phyloP scores from a whole-genome alignment of 306 rosid genomes.

The Inga laurina region DNA sequence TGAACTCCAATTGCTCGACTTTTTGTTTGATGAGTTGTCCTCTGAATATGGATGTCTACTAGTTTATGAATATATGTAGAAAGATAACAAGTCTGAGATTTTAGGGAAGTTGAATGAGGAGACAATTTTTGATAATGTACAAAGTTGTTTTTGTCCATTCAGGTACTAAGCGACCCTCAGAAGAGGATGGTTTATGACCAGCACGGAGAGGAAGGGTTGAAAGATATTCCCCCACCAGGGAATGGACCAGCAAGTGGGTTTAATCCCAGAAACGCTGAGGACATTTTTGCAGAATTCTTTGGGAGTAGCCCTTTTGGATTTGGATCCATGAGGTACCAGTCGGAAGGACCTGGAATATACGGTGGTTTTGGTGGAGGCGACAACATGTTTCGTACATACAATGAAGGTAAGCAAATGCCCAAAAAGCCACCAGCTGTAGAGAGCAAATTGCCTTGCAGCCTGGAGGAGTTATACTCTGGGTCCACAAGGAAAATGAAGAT shows the following conservation, averaged over 20 bases:
- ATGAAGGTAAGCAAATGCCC: conserved; percentile 50
- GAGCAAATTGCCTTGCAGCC: conserved; percentile 79
- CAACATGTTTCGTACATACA: conserved; percentile 52
- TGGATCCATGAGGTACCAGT: conserved; percentile 68
- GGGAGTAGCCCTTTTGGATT: conserved; percentile 92
- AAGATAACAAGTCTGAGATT: conserved; percentile 8
- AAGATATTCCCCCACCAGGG: conserved; percentile 78
- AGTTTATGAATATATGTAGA: background rate
- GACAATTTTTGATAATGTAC: background rate
- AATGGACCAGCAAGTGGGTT: conserved; percentile 66
- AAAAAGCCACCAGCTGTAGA: conserved; percentile 87
- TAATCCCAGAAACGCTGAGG: conserved; percentile 91
- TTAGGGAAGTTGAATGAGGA: conserved; percentile 3
- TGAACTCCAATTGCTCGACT: background rate
- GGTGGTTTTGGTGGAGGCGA: conserved; percentile 66
- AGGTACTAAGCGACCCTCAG: conserved; percentile 91
- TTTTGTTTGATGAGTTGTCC: background rate
- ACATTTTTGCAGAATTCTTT: conserved; percentile 94
- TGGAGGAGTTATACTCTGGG: conserved; percentile 83
- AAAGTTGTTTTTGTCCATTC: conserved; percentile 30
- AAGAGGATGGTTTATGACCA: conserved; percentile 78
- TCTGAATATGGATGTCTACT: background rate
- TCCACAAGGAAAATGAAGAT: conserved; percentile 98
- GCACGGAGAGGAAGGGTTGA: conserved; percentile 88
- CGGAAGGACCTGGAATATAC: conserved; percentile 64